These are phyloP conservation scores for Pythium aphanidermatum DNA, from an alignment of 352 stramenopile genomes.

Conservation along the genomic window DNA sequence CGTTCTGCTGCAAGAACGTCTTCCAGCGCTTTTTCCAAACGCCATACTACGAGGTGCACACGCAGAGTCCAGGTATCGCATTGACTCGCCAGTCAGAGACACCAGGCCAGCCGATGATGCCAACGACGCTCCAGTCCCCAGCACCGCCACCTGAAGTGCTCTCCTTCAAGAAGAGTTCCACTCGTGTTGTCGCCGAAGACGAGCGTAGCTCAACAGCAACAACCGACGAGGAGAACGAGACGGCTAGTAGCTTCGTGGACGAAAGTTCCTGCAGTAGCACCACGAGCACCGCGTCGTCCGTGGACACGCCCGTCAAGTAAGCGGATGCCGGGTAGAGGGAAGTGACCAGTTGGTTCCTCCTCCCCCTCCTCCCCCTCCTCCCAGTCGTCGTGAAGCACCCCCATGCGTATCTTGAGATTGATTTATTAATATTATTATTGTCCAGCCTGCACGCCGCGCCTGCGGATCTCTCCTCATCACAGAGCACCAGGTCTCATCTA, in stretches of 20 bases:
- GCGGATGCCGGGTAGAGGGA: too few relatives aligned
- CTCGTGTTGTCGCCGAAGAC: constrained; percentile 21
- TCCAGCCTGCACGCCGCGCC: neutral
- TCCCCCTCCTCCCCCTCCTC: too few relatives aligned
- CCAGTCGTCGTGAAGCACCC: too few relatives aligned
- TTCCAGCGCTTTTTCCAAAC: constrained; percentile 46
- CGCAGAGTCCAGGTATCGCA: constrained; percentile 61
- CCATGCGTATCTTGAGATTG: constrained; percentile 2
- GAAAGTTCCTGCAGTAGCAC: constrained; percentile 34
- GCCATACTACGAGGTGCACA: constrained; percentile 82
- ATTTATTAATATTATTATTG: constrained; percentile 27
- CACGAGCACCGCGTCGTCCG: constrained; percentile 29
- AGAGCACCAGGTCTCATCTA: neutral
- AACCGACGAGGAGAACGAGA: constrained; percentile 32
- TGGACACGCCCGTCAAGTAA: constrained; percentile 20
- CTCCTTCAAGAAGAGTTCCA: constrained; percentile 30
- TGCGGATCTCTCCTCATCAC: neutral
- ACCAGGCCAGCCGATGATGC: constrained; percentile 47
- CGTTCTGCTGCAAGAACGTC: constrained; percentile 64
- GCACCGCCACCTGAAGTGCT: constrained; percentile 28
- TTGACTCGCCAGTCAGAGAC: constrained; percentile 51
- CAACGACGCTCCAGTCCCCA: constrained; percentile 46
- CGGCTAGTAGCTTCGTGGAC: constrained; percentile 26
- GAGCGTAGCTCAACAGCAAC: constrained; percentile 33
- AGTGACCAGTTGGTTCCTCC: too few relatives aligned